These are phyloP conservation scores for Aspergillus pseudotamarii DNA, from an alignment of 2,329 filamentous ascomycete species.

Conservation along the genomic window DNA sequence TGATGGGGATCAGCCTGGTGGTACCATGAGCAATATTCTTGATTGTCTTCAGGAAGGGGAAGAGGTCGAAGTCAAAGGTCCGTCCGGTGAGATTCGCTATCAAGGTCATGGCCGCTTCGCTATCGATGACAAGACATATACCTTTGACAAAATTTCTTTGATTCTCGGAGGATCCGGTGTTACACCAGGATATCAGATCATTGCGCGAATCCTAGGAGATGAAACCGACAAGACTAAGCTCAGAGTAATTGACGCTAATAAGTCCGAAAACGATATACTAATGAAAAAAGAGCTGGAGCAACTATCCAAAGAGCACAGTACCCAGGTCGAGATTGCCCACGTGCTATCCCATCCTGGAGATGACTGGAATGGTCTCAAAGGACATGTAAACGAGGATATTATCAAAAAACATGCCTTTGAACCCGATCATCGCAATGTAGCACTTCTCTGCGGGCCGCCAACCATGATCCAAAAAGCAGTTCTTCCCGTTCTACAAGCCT, in stretches of 20 bases:
- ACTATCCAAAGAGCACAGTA: conserved; percentile 7
- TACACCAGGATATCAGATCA: conserved; percentile 56
- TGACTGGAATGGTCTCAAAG: conserved; percentile 15
- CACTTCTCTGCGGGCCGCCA: conserved; percentile 55
- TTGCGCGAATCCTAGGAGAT: conserved; percentile 47
- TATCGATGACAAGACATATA: conserved; percentile 45
- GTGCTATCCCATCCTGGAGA: conserved; percentile 15
- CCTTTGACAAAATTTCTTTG: conserved; percentile 51
- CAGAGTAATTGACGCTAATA: conserved; percentile 23
- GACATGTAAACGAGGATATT: conserved; percentile 14
- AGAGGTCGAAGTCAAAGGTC: conserved; percentile 56
- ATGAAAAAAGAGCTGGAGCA: conserved; percentile 13
- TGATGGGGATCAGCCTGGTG: conserved; percentile 50
- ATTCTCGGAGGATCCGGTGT: conserved; percentile 56
- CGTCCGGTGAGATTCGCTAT: conserved; percentile 56
- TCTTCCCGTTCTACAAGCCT: conserved; percentile 50
- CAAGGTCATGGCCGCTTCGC: conserved; percentile 50
- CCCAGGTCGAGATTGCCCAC: conserved; percentile 16
- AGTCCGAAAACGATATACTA: conserved; percentile 17
- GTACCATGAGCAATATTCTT: conserved; percentile 58
- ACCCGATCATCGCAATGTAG: conserved; percentile 45
- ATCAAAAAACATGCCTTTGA: conserved; percentile 16
- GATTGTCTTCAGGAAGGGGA: conserved; percentile 54
- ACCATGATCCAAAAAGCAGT: conserved; percentile 57
- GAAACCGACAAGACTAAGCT: conserved; percentile 44